Percentiles rank a stretch among this genome's conserved stretches.
phyloP scores from a whole-genome alignment of 441 rosid genomes.

The Geranium incanum region DNA sequence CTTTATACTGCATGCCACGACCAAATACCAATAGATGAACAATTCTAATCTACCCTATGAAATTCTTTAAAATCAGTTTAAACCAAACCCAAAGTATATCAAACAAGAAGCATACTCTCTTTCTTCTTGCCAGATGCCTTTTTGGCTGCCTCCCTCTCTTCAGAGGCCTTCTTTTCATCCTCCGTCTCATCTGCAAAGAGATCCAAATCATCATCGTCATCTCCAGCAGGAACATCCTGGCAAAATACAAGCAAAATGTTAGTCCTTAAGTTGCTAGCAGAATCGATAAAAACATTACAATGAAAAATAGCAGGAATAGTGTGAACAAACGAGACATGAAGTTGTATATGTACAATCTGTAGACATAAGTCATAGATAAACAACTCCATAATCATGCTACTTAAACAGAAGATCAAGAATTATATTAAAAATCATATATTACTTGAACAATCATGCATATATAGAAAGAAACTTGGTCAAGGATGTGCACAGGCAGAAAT shows the following conservation, averaged over 20 bases:
- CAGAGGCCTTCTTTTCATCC: constrained; percentile 64
- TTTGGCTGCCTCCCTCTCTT: constrained; percentile 58
- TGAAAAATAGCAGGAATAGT: not conserved
- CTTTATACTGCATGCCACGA: too few relatives aligned
- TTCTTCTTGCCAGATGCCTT: constrained; percentile 38
- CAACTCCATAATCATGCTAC: too few relatives aligned
- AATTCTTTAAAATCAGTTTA: not conserved
- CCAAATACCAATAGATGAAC: too few relatives aligned
- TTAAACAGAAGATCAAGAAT: too few relatives aligned
- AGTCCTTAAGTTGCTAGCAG: not conserved
- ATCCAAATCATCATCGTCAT: constrained; percentile 39
- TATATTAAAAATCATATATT: too few relatives aligned
- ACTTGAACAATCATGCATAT: too few relatives aligned
- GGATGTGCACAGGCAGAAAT: too few relatives aligned
- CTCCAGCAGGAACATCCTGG: constrained; percentile 41
- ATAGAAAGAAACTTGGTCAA: too few relatives aligned
- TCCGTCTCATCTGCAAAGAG: constrained; percentile 74
- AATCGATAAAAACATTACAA: not conserved
- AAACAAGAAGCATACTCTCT: constrained; percentile 34
- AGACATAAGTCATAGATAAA: too few relatives aligned
- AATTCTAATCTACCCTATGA: not conserved
- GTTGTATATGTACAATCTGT: too few relatives aligned
- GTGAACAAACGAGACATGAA: not conserved
- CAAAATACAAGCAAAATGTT: constrained; percentile 4
- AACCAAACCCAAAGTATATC: not conserved